A percentile compares a stretch with the other conserved stretches of the same genome.
phyloP scores from a whole-genome alignment of 148 eudicot genomes.

The Arbutus unedo region DNA sequence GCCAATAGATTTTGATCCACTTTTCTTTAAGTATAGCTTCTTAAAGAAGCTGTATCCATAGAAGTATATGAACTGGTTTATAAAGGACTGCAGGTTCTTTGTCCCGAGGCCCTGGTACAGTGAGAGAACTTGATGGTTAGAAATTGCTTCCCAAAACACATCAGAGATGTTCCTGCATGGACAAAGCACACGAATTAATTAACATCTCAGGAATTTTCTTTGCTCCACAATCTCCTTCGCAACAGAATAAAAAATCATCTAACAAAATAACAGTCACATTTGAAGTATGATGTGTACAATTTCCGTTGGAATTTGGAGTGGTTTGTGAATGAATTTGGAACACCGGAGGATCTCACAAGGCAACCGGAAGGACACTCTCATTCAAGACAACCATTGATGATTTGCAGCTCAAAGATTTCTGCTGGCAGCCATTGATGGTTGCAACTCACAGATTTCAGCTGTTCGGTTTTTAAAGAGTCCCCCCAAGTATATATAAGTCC shows the following conservation, averaged over 20 bases:
- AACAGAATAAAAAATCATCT: background rate
- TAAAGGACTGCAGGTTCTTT: constrained; percentile 84
- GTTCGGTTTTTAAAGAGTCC: too few relatives aligned
- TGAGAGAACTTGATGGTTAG: constrained; percentile 61
- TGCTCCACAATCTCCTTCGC: background rate
- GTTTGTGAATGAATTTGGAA: background rate
- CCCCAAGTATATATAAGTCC: too few relatives aligned
- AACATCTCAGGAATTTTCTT: constrained; percentile 6
- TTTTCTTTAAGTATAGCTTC: constrained; percentile 73
- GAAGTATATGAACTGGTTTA: constrained; percentile 78
- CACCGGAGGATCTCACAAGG: too few relatives aligned
- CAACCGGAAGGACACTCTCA: too few relatives aligned
- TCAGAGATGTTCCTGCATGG: constrained; percentile 72
- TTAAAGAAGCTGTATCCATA: constrained; percentile 92
- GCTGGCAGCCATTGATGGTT: too few relatives aligned
- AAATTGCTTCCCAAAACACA: constrained; percentile 85
- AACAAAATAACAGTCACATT: background rate
- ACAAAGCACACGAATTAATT: background rate
- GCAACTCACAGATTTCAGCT: too few relatives aligned
- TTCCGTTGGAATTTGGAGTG: background rate
- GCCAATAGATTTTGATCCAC: constrained; percentile 67
- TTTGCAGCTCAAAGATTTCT: too few relatives aligned
- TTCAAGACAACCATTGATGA: too few relatives aligned
- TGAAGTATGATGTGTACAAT: background rate
- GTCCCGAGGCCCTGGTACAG: constrained; percentile 91